Percentiles rank a stretch among this genome's conserved stretches.
Conservation (phyloP, 2,329 filamentous ascomycete genomes). For the Helminthosporium solani region DNA sequence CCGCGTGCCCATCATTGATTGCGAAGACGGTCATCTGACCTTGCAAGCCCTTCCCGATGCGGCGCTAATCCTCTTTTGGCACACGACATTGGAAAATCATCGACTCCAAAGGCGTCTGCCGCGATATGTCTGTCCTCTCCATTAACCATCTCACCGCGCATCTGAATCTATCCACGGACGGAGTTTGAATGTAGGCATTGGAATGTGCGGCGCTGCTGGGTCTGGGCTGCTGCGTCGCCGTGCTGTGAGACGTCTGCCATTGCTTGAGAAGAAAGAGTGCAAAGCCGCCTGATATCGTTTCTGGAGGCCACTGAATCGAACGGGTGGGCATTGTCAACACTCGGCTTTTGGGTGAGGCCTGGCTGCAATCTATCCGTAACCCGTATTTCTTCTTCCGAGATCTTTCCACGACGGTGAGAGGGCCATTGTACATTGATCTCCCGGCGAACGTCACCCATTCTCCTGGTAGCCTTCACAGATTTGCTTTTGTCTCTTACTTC, state of each 20-base stretch:
- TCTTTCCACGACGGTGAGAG: too few species aligned
- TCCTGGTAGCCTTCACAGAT: background rate
- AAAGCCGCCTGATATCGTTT: slow-evolving; percentile 17
- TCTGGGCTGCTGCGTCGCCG: slow-evolving; percentile 14
- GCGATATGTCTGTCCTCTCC: slow-evolving; percentile 1
- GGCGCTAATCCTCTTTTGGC: background rate
- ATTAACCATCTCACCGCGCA: too few species aligned
- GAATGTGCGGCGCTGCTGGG: slow-evolving; percentile 15
- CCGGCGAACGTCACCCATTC: background rate
- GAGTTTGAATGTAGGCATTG: background rate
- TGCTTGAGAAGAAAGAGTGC: slow-evolving; percentile 10
- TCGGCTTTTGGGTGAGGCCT: slow-evolving; percentile 1
- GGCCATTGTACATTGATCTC: too few species aligned
- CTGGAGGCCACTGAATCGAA: too few species aligned
- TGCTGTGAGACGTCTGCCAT: slow-evolving; percentile 20
- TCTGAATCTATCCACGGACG: too few species aligned
- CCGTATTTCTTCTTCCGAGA: too few species aligned
- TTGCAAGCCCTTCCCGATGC: background rate
- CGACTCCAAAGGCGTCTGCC: background rate
- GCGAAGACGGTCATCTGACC: background rate
- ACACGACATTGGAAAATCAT: slow-evolving; percentile 6
- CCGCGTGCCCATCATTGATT: background rate
- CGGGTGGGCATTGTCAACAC: too few species aligned
- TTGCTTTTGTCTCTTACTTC: slow-evolving; percentile 4
- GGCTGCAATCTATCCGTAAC: background rate